Conservation (phyloP, 23 red algal genomes). For the Gracilaria vermiculophylla region DNA sequence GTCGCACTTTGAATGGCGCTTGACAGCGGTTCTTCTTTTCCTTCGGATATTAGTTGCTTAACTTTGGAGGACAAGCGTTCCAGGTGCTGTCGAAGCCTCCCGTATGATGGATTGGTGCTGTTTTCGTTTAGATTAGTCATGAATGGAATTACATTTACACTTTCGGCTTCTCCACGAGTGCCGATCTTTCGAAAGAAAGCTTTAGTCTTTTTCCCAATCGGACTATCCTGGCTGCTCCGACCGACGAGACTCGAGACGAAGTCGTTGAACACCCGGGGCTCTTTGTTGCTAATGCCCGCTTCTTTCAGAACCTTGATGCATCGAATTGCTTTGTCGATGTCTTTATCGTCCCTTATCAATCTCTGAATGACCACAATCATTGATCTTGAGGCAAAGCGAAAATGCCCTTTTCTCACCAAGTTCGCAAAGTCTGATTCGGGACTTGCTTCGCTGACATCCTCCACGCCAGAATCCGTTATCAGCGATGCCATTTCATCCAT, state of each 20-base stretch:
- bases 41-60: neutral
- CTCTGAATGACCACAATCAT: conserved; percentile 27
- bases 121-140: neutral
- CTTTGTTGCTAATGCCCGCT: conserved; percentile 5
- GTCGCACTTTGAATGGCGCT: neutral
- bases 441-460: conserved; percentile 41
- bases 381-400: conserved; percentile 42
- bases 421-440: conserved; percentile 42
- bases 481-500: neutral
- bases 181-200: conserved; percentile 27
- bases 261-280: conserved; percentile 48
- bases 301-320: conserved; percentile 30
- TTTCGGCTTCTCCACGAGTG: neutral
- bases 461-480: conserved; percentile 11
- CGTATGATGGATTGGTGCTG: neutral
- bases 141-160: conserved; percentile 11
- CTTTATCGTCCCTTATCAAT: conserved; percentile 19
- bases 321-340: conserved; percentile 49
- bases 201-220: neutral
- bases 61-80: neutral
- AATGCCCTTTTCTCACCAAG: conserved; percentile 1
- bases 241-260: conserved; percentile 10
- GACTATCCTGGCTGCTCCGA: conserved; percentile 11
- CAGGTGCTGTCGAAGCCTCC: neutral
- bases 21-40: neutral